phyloP scores from a whole-genome alignment of 2,329 filamentous ascomycete genomes.

The Pseudogymnoascus sp. region DNA sequence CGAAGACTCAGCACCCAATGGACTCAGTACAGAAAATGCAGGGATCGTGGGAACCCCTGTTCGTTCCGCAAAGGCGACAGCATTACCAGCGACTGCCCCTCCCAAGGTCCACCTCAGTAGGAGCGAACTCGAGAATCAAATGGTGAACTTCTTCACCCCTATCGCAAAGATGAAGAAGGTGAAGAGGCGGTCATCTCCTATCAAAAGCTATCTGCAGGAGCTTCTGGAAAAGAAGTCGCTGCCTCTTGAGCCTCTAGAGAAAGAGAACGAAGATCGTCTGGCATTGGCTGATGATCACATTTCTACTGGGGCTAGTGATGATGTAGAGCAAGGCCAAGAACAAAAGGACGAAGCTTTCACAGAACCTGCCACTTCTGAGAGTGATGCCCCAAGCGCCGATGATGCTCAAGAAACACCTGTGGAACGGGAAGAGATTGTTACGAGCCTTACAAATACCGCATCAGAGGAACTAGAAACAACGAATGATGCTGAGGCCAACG shows the following conservation, averaged over 20 bases:
- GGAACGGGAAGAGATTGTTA: background rate
- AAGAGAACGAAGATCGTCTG: background rate
- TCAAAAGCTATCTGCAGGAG: conserved; percentile 10
- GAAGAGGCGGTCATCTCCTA: conserved; percentile 9
- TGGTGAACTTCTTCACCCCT: conserved; percentile 8
- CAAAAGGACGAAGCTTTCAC: background rate
- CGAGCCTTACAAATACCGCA: background rate
- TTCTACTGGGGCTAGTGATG: background rate
- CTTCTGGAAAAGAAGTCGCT: conserved; percentile 3
- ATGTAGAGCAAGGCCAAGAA: background rate
- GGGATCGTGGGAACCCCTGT: background rate
- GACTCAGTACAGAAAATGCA: background rate
- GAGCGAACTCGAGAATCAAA: conserved; percentile 2
- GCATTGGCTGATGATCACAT: background rate
- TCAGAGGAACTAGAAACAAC: background rate
- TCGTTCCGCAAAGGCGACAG: background rate
- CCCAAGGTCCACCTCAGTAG: conserved; percentile 6
- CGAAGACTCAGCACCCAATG: background rate
- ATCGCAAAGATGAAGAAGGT: conserved; percentile 7
- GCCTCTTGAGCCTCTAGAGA: background rate
- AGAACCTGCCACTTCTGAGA: background rate
- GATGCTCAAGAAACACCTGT: background rate
- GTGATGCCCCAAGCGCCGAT: background rate
- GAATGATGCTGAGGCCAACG: background rate
- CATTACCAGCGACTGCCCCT: background rate